Base-by-base conservation (phyloP, 805 yeast species). In the Candida patagonica region DNA sequence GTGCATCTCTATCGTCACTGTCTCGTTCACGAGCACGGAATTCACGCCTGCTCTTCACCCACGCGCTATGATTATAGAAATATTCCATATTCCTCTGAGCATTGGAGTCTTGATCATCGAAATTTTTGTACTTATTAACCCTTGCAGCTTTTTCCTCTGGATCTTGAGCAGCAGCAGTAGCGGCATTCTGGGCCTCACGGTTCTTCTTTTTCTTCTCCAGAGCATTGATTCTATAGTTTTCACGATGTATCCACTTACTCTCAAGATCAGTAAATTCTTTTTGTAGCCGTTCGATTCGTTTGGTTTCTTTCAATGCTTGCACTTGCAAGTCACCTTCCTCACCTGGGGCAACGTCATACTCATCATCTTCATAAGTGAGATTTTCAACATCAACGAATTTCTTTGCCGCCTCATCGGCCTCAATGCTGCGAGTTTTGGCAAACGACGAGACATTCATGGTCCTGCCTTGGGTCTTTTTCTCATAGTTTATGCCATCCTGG, bases 191-290 rank as follows among this genome's bases (percentile, higher is more conserved):
- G 19, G 38, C 24, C 29, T 52, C 54, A 10, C 51, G 38, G n/a
- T n/a, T n/a, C n/a, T n/a, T n/a, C 23, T 46, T 46, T 21, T 34
- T 22, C 29, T 17, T 34, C 9, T 21, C 19, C 10, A 48, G 29
- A 7, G 57, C 55, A n/a, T 38, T 30, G 3, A 42, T 33, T 61
- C 68, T 46, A 56, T 60, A 56, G 56, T 30, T 68, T 65, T 23
- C 54, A 60, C 67, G 32, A 68, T 45, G 3, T 61, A 55, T 20
- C 73, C 52, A 41, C 56, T 59, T 24, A 52, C 56, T 16, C 63
- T 59, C 20, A 61, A 57, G 26, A 57, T 61, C 22, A 60, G 37
- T 40, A 29, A 40, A 50, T 15, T 22, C 26, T n/a, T 43, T 32
- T 26, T 45, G 42, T 6, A 27, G 12, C n/a, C 26, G 30, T 12